Evolutionary conservation across 2,329 filamentous ascomycete genomes (phyloP).

Genomic region (Colletotrichum viniferum): DNA sequence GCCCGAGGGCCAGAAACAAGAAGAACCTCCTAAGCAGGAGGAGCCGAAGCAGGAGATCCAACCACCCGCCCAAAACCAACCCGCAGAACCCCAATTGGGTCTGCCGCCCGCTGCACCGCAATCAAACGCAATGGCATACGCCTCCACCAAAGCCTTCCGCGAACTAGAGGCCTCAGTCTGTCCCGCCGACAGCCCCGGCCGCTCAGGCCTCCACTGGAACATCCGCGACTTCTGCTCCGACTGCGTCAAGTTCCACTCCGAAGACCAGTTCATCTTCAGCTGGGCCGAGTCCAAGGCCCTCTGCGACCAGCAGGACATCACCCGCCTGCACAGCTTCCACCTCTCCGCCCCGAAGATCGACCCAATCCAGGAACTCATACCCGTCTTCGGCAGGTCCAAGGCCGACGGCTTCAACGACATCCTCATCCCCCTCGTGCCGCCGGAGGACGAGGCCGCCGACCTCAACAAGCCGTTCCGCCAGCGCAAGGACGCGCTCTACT

Average conservation of each 20-base stretch:
- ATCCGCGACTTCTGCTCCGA: slow-evolving; percentile 65
- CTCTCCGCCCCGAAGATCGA: slow-evolving; percentile 66
- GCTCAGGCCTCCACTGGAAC: slow-evolving; percentile 66
- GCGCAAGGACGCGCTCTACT: slow-evolving; percentile 72
- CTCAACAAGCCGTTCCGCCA: slow-evolving; percentile 54
- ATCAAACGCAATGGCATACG: not conserved
- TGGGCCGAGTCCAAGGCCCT: slow-evolving; percentile 70
- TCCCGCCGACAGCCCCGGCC: slow-evolving; percentile 63
- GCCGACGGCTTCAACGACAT: slow-evolving; percentile 77
- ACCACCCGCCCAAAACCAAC: not conserved
- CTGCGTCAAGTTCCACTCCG: slow-evolving; percentile 68
- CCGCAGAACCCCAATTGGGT: not conserved
- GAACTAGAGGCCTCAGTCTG: slow-evolving; percentile 59
- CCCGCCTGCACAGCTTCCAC: slow-evolving; percentile 75
- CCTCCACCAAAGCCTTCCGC: slow-evolving; percentile 36
- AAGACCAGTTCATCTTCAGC: slow-evolving; percentile 68
- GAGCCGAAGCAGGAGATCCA: not conserved
- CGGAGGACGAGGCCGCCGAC: slow-evolving; percentile 49
- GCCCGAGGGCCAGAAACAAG: not conserved
- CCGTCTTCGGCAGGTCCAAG: slow-evolving; percentile 78
- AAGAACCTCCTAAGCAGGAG: not conserved
- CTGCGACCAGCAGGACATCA: slow-evolving; percentile 79
- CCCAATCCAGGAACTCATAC: slow-evolving; percentile 68
- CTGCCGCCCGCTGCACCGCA: not conserved
- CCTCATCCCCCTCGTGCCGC: slow-evolving; percentile 66